phyloP scores from a whole-genome alignment of 331 rosid species.

The Ulmus americana region DNA sequence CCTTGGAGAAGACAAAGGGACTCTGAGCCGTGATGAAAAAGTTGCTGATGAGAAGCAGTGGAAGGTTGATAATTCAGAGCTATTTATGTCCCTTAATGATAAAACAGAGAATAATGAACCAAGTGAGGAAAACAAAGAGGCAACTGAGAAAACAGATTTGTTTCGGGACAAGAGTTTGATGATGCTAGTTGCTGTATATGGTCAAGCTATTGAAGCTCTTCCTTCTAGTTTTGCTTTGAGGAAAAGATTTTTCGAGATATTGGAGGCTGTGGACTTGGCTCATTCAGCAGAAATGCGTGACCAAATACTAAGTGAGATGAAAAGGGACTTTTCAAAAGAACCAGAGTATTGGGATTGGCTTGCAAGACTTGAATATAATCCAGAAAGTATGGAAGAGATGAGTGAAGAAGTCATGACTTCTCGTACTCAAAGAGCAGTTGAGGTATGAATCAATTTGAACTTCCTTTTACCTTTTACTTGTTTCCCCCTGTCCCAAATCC shows the following conservation, averaged over 20 bases:
- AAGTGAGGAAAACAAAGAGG: constrained; percentile 28
- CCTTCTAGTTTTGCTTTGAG: constrained; percentile 69
- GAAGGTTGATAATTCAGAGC: constrained; percentile 71
- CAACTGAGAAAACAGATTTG: constrained; percentile 32
- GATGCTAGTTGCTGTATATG: constrained; percentile 52
- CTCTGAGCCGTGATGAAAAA: constrained; percentile 37
- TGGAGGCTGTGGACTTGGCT: constrained; percentile 67
- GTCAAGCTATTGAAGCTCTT: constrained; percentile 58
- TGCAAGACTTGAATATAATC: constrained; percentile 51
- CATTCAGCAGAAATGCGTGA: constrained; percentile 50
- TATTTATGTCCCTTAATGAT: constrained; percentile 56
- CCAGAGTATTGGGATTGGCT: constrained; percentile 93
- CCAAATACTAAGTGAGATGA: constrained; percentile 59
- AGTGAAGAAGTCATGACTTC: constrained; percentile 38
- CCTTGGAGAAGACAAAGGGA: constrained; percentile 76
- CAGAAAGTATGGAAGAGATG: constrained; percentile 27
- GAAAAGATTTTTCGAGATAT: constrained; percentile 61
- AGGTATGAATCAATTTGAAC: constrained; percentile 44
- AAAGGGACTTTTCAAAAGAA: constrained; percentile 52
- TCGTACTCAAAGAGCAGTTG: constrained; percentile 48
- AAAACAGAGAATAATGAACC: constrained; percentile 26
- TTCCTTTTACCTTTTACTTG: not conserved
- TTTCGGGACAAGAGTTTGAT: constrained; percentile 55
- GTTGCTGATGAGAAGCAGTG: constrained; percentile 55
- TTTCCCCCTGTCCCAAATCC: not conserved